Conservation (phyloP, 129 eudicot species). For the Saposhnikovia divaricata region DNA sequence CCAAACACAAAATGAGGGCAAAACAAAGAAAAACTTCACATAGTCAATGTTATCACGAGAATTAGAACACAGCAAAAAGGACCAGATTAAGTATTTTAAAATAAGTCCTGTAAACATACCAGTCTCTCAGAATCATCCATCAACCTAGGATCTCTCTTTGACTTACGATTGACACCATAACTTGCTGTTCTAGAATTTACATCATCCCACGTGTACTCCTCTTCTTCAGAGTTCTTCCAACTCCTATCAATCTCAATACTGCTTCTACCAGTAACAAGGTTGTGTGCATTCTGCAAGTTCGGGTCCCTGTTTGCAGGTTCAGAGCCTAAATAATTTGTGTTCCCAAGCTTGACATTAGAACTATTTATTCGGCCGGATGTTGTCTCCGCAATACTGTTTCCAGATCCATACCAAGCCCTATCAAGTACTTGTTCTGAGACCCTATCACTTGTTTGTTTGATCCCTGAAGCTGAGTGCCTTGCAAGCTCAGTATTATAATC, state of each 20-base stretch:
- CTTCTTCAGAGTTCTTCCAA: slow-evolving; percentile 91
- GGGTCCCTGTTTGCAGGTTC: slow-evolving; percentile 29
- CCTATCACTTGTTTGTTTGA: slow-evolving; percentile 29
- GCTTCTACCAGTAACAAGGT: slow-evolving; percentile 25
- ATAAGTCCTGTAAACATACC: slow-evolving; percentile 34
- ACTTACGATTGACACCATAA: slow-evolving; percentile 22
- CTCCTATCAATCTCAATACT: slow-evolving; percentile 34
- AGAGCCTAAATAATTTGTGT: slow-evolving; percentile 22
- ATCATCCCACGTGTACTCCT: slow-evolving; percentile 77
- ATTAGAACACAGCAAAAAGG: neutral
- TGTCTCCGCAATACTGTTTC: slow-evolving; percentile 26
- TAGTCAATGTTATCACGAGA: neutral
- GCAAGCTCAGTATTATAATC: slow-evolving; percentile 44
- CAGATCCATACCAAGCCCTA: slow-evolving; percentile 49
- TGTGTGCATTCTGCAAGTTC: slow-evolving; percentile 22
- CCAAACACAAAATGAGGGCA: neutral
- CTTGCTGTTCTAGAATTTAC: slow-evolving; percentile 34
- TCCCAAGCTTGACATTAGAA: slow-evolving; percentile 35
- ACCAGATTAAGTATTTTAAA: neutral
- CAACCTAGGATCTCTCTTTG: slow-evolving; percentile 46
- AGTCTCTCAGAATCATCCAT: slow-evolving; percentile 36
- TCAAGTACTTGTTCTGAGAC: slow-evolving; percentile 36
- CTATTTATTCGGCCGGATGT: slow-evolving; percentile 45
- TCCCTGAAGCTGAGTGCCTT: slow-evolving; percentile 24
- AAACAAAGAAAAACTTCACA: neutral